These are phyloP conservation scores for Parachaetomium inaequale DNA, from an alignment of 495 filamentous ascomycete species.

Conservation along the genomic window DNA sequence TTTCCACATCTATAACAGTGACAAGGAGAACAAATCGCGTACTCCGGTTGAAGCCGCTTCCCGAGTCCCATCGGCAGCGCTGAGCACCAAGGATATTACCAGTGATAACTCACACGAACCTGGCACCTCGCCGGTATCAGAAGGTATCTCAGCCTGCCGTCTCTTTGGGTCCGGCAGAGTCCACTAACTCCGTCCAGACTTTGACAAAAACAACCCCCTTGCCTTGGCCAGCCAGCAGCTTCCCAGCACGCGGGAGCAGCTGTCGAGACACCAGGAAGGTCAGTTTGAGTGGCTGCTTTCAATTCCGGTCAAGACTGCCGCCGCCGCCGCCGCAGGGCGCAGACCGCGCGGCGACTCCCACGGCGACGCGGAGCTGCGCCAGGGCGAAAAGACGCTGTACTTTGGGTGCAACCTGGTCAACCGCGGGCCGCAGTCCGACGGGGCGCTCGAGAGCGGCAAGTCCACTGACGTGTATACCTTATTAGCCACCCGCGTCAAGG, in stretches of 20 bases:
- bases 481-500: slow-evolving; percentile 34
- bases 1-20: slow-evolving; percentile 28
- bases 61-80: not conserved
- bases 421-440: slow-evolving; percentile 22
- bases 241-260: slow-evolving; percentile 37
- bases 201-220: slow-evolving; percentile 27
- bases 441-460: slow-evolving; percentile 1
- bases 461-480: slow-evolving; percentile 32
- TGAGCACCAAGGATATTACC: slow-evolving; percentile 7
- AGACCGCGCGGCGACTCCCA: slow-evolving; percentile 17
- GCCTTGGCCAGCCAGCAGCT: slow-evolving; percentile 33
- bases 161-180: too few relatives aligned
- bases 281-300: slow-evolving; percentile 48
- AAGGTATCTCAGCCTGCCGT: not conserved
- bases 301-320: slow-evolving; percentile 26
- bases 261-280: slow-evolving; percentile 50
- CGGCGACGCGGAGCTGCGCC: slow-evolving; percentile 18
- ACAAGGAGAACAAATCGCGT: slow-evolving; percentile 25
- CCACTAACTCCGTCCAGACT: too few relatives aligned
- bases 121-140: not conserved
- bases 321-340: slow-evolving; percentile 18
- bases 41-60: not conserved
- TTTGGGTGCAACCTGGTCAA: slow-evolving; percentile 48
- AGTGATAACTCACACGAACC: not conserved
- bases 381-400: slow-evolving; percentile 31